Evolutionary conservation across 1,139 yeast genomes (phyloP), one percentile per base, ranked within the genome.

Genomic region (Yamadazyma epiphylla): DNA sequence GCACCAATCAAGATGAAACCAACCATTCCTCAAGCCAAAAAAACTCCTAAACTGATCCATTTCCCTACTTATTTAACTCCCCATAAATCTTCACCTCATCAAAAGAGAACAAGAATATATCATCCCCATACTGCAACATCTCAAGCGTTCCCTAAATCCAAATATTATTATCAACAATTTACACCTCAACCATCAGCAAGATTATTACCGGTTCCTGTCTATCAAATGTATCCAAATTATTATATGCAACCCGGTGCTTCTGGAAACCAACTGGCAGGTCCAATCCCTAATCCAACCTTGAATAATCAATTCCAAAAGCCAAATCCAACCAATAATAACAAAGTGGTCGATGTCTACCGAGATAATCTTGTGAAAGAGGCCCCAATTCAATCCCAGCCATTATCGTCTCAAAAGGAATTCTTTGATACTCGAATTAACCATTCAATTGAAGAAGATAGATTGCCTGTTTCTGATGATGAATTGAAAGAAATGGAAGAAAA

Each of bases 371-470:
- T 68, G 14, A 63, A 60, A 37, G 63, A 59, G 22, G 80, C 80
- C 0, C 81, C 80, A 3, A 43, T 70, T 21, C 55, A 55, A 19
- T 70, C 77, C 4, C 81, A 76, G 45, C 81, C 82, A 7, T 56
- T 74, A 19, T 66, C 75, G 22, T 72, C 81, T 0, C 77, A 74
- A 45, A 52, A 60, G 20, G 75, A 68, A 36, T 60, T 53, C 31
- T 75, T 74, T 38, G 62, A 50, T 31, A 33, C 35, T 19, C 31
- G 35, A 20, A 27, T 27, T 24, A 31, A 26, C 17, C 25, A 25
- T 11, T 24, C 30, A 2, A 21, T 47, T 12, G 60, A 55, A 12
- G 64, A 60, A 25, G 72, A 64, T 35, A 53, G 66, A 24, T 42
- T 50, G n/a, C 64, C 64, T 5, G 64, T 53, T 3, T 51, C 62